Base-by-base conservation (phyloP, 352 stramenopile genomes). In the Pythium utonaiense region DNA sequence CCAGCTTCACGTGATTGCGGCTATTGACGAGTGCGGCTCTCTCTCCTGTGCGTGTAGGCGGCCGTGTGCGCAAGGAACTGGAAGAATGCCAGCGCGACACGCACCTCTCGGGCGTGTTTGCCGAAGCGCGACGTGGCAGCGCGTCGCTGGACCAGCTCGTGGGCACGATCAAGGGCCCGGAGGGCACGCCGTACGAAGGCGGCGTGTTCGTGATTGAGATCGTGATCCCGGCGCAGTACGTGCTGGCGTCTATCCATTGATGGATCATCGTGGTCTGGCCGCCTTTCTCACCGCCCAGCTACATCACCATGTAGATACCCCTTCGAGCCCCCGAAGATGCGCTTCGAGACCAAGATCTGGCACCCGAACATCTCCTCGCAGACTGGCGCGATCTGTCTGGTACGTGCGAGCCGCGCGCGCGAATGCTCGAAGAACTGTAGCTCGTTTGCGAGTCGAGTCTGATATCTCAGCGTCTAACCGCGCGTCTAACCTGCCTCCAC, bases 331-430 rank as follows among this genome's bases (percentile, higher is more conserved):
- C 96, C 96, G 2, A 98, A 98, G 64, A 88, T 95, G 71, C 81
- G 82, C 62, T 98, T 98, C 67, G 70, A 91, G 28, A 98, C 92
- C 51, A 98, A 98, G 74, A 97, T 98, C 65, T 98, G 93, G 92
- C 96, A 99, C 74, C 96, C 96, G 1, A 99, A 99, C 69, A 98
- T 99, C 68, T 98, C 89, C 17, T 98, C 91, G 3, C 93, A 98
- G 79, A 98, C 96, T 8, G 96, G 96, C 27, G 94, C 94, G 10
- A 99, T 99, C 72, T 99, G 96, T 69, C 80, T 99, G 66, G 91
- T 87, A 69, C n/a, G n/a, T n/a, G n/a, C n/a, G n/a, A n/a, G n/a
- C n/a, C n/a, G n/a, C n/a, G n/a, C n/a, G n/a, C n/a, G n/a, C n/a
- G n/a, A n/a, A n/a, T n/a, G n/a, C n/a, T 47, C 28, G 28, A 33